Conservation (phyloP, 2,329 filamentous ascomycete species). For the Penicillium sp. region DNA sequence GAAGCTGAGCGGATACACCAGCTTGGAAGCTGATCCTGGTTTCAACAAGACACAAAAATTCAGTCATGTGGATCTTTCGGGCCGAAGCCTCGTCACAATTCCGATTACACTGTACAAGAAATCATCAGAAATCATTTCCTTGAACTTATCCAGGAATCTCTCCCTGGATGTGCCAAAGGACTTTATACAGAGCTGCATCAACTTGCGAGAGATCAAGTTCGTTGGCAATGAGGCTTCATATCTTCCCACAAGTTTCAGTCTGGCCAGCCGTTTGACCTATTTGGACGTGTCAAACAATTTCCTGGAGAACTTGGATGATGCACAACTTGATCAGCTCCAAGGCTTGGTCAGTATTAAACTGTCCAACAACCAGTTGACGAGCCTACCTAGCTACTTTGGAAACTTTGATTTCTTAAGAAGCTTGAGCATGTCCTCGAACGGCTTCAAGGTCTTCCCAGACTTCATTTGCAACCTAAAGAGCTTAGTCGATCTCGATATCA, state of each 20-base stretch:
- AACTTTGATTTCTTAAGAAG: conserved; percentile 73
- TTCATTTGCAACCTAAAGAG: conserved; percentile 79
- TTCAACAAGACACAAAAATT: conserved; percentile 82
- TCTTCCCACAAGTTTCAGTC: conserved; percentile 75
- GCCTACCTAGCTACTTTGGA: conserved; percentile 75
- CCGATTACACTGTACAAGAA: conserved; percentile 91
- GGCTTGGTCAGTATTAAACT: conserved; percentile 84
- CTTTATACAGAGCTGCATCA: conserved; percentile 89
- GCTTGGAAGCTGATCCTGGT: conserved; percentile 69
- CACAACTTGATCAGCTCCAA: conserved; percentile 69
- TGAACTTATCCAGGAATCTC: conserved; percentile 89
- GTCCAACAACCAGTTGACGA: conserved; percentile 83
- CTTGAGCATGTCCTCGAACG: conserved; percentile 91
- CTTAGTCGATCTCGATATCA: conserved; percentile 88
- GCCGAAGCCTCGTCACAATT: conserved; percentile 87
- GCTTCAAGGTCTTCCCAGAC: conserved; percentile 74
- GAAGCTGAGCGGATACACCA: conserved; percentile 73
- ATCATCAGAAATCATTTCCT: conserved; percentile 83
- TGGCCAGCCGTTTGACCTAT: conserved; percentile 76
- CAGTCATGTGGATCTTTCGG: conserved; percentile 87
- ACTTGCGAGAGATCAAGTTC: conserved; percentile 90
- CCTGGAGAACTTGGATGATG: conserved; percentile 79
- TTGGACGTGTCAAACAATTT: conserved; percentile 94
- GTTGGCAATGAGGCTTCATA: conserved; percentile 88
- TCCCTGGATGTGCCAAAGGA: conserved; percentile 90